These are phyloP conservation scores for Teratosphaeria pseudoeucalypti DNA, from an alignment of 2,329 filamentous ascomycete genomes.

Conservation along the genomic window DNA sequence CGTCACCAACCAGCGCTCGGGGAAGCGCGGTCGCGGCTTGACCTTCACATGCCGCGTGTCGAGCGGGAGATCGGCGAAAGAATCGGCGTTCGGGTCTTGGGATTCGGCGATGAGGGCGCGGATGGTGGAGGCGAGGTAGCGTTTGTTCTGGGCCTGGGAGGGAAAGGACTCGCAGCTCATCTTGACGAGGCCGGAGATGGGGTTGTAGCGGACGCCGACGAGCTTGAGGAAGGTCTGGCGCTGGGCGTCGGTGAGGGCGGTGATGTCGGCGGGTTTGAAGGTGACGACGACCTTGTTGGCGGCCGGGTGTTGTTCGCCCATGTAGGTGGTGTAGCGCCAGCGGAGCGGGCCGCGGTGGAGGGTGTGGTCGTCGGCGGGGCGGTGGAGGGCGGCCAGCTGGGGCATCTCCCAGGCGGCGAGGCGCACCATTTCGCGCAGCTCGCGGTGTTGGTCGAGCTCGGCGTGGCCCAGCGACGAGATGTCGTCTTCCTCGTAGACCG, in stretches of 20 bases:
- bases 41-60: slow-evolving; percentile 76
- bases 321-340: slow-evolving; percentile 94
- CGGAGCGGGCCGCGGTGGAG: slow-evolving; percentile 59
- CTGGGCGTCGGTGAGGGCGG: slow-evolving; percentile 55
- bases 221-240: slow-evolving; percentile 78
- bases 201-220: slow-evolving; percentile 77
- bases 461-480: slow-evolving; percentile 73
- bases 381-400: slow-evolving; percentile 67
- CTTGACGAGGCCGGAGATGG: slow-evolving; percentile 66
- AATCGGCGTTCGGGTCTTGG: slow-evolving; percentile 59
- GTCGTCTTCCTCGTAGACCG: slow-evolving; percentile 63
- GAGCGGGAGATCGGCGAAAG: slow-evolving; percentile 79
- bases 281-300: slow-evolving; percentile 90
- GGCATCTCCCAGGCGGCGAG: slow-evolving; percentile 95
- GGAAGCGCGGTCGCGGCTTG: slow-evolving; percentile 61
- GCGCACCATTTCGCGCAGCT: slow-evolving; percentile 78
- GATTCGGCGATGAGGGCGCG: slow-evolving; percentile 63
- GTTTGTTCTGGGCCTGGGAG: slow-evolving; percentile 90
- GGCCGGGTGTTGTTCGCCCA: slow-evolving; percentile 87
- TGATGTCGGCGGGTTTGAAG: slow-evolving; percentile 65
- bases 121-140: slow-evolving; percentile 75
- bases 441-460: slow-evolving; percentile 78
- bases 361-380: slow-evolving; percentile 63
- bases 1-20: slow-evolving; percentile 72
- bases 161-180: slow-evolving; percentile 80